phyloP scores from a whole-genome alignment of 1,139 yeast species.

The Diutina scorzettiae region DNA sequence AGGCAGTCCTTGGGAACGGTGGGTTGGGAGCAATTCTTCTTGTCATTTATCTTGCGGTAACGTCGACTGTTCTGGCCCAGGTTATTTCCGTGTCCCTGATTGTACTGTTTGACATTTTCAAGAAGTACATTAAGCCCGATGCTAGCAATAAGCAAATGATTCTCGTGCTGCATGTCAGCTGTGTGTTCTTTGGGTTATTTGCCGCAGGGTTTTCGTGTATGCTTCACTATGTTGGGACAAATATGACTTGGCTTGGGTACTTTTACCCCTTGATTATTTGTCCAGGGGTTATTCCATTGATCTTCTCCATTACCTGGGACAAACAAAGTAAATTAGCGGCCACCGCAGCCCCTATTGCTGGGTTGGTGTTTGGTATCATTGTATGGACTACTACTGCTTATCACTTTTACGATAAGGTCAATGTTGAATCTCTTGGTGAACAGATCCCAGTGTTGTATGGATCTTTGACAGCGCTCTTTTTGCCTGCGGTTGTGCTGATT shows the following conservation, averaged over 20 bases:
- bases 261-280: slow-evolving; percentile 24
- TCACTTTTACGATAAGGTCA: slow-evolving; percentile 16
- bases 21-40: slow-evolving; percentile 20
- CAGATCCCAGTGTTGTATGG: slow-evolving; percentile 24
- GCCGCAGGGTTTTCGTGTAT: slow-evolving; percentile 20
- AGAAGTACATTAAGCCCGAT: slow-evolving; percentile 16
- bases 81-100: slow-evolving; percentile 21
- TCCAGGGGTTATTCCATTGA: slow-evolving; percentile 24
- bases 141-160: slow-evolving; percentile 19
- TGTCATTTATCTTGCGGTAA: slow-evolving; percentile 19
- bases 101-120: slow-evolving; percentile 20
- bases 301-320: slow-evolving; percentile 23
- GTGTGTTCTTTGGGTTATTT: slow-evolving; percentile 19
- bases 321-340: slow-evolving; percentile 20
- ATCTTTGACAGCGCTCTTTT: slow-evolving; percentile 19
- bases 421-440: slow-evolving; percentile 16
- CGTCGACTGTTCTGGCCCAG: slow-evolving; percentile 22
- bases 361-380: slow-evolving; percentile 14
- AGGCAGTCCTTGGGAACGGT: slow-evolving; percentile 18
- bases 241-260: slow-evolving; percentile 25
- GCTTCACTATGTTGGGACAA: slow-evolving; percentile 21
- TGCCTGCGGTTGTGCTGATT: slow-evolving; percentile 20
- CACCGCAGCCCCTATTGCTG: slow-evolving; percentile 17
- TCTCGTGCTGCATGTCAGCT: slow-evolving; percentile 18
- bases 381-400: slow-evolving; percentile 19